Evolutionary conservation across 495 filamentous ascomycete genomes (phyloP), one percentile per base, ranked within the genome.

Genomic region (Aeminium ludgeri): DNA sequence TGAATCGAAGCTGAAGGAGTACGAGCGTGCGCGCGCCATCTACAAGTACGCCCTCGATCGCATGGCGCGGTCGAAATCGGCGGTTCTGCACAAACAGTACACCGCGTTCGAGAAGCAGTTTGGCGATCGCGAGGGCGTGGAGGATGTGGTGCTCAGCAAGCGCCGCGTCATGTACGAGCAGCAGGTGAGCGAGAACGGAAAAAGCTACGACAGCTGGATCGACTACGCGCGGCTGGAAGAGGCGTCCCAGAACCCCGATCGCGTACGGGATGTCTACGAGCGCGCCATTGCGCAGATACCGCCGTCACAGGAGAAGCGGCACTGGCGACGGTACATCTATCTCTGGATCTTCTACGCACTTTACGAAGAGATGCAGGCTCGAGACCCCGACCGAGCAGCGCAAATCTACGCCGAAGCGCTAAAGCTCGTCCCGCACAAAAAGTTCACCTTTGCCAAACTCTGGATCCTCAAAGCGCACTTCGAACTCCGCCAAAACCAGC

Each of bases 71-170:
- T 85, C 81, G 11, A 86, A 86, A 59, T 86, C 89, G 2, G 73
- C 82, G 58, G 63, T 63, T 2, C 66, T 97, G 12, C 87, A 97
- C 59, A 84, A 87, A 55, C 72, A 84, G 19, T 96, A 95, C 58
- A 96, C 91, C 0, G 86, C 80, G 0, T 97, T 97, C 49, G 91
- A 96, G 59, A 97, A 97, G 65, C 89, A 97, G 53, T 96, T 82
- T 52, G 89, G 89, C 43, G 87, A 96, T 56, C 73, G 72, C 23
- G 82, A 93, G 53, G 89, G 91, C 11, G 83, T 96, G 3, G 91
- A 97, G 53, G 82, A 95, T 51, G 89, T 96, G 10, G 81, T 97
- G 27, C 52, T 95, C 3, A 82, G 84, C n/a, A 97, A 97, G 51
- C 72, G 89, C 45, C 62, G 89, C 44, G 78, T 92, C n/a, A 77